Percentiles rank a stretch among this genome's conserved stretches.
Evolutionary conservation across 2,329 filamentous ascomycete genomes (phyloP).

Genomic region (Neocucurbitaria cava): DNA sequence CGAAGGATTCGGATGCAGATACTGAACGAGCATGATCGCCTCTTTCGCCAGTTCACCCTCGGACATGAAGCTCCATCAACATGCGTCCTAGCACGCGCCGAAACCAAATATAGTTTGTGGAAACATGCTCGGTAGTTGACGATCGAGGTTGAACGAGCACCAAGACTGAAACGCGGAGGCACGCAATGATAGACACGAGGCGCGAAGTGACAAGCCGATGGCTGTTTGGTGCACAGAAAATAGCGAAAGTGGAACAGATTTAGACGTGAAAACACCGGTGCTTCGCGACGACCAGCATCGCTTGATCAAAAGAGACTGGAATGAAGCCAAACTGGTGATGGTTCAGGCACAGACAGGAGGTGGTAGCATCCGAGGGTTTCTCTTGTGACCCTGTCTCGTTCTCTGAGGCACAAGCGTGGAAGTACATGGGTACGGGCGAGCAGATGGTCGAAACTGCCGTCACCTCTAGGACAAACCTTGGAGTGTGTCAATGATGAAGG

Average conservation of each 20-base stretch:
- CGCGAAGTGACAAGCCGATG: not conserved
- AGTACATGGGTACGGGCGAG: slow-evolving; percentile 6
- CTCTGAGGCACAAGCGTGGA: slow-evolving; percentile 16
- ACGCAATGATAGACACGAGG: not conserved
- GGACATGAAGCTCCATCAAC: not conserved
- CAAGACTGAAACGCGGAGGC: slow-evolving; percentile 12
- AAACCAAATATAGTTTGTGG: slow-evolving; percentile 8
- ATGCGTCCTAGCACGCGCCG: not conserved
- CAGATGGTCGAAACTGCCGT: slow-evolving; percentile 19
- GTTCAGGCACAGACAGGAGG: slow-evolving; percentile 19
- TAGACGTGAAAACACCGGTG: not conserved
- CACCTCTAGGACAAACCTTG: slow-evolving; percentile 12
- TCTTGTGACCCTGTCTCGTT: slow-evolving; percentile 8
- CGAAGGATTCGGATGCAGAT: not conserved
- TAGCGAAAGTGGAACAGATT: not conserved
- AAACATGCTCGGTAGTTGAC: not conserved
- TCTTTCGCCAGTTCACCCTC: no score
- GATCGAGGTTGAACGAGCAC: not conserved
- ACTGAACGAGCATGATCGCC: not conserved
- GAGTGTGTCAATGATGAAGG: not conserved
- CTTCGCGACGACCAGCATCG: not conserved
- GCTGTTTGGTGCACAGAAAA: not conserved
- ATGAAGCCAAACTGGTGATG: not conserved
- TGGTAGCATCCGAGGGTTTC: slow-evolving; percentile 1
- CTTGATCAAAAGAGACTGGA: not conserved